These are phyloP conservation scores for Penicillium bovifimosum DNA, from an alignment of 495 filamentous ascomycete genomes.

Conservation along the genomic window DNA sequence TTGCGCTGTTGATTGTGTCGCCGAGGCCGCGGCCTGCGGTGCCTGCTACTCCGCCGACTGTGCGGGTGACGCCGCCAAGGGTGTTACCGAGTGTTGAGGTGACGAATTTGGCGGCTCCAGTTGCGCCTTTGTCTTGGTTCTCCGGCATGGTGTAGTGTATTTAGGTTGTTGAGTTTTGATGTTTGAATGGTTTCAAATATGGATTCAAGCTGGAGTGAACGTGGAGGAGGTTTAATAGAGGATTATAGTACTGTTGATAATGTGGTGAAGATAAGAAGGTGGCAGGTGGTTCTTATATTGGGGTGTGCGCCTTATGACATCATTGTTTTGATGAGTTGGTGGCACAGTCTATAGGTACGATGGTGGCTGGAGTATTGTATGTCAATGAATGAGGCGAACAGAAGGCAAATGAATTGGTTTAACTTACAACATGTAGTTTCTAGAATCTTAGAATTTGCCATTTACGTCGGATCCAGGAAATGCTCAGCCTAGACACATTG, in stretches of 20 bases:
- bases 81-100: slow-evolving; percentile 55
- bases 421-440: not conserved
- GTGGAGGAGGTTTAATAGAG: not conserved
- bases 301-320: slow-evolving; percentile 1
- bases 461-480: not conserved
- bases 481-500: not conserved
- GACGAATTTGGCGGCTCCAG: slow-evolving; percentile 41
- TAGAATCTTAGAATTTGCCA: not conserved
- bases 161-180: not conserved
- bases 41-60: slow-evolving; percentile 63
- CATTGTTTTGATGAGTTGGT: not conserved
- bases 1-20: slow-evolving; percentile 56
- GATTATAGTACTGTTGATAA: not conserved
- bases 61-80: slow-evolving; percentile 58
- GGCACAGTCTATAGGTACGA: not conserved
- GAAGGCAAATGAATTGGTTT: not conserved
- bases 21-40: slow-evolving; percentile 60
- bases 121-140: slow-evolving; percentile 31
- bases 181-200: not conserved
- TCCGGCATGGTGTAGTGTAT: slow-evolving; percentile 17
- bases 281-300: not conserved
- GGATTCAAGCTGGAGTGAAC: not conserved
- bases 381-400: not conserved
- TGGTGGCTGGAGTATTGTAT: not conserved
- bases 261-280: not conserved